Evolutionary conservation across 208 protist species (phyloP), one percentile per base, ranked within the genome.

Genomic region (Crithidia mellificae): DNA sequence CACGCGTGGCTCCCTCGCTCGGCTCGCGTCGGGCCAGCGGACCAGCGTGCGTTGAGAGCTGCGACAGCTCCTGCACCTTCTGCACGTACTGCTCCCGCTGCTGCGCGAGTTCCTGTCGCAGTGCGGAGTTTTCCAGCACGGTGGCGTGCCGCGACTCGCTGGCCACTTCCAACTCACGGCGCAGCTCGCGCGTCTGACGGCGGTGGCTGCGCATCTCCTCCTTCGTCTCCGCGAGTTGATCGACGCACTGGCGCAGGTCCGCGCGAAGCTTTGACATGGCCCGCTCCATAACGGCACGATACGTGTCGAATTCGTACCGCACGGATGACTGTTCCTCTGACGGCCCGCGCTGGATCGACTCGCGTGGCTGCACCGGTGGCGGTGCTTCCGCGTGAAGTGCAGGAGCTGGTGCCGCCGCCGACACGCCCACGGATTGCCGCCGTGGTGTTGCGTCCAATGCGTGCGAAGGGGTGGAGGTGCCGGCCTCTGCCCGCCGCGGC

Each of bases 221-320:
- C 54, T 70, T 59, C 9, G 83, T 44, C 15, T 76, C 52, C 25
- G 77, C 61, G 11, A 91, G 55, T 58, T 74, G 39, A 11, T 29
- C 56, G 17, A 68, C 43, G 38, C 71, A 83, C 38, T 58, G 41
- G 2, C 71, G 70, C 58, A 85, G 41, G 59, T 91, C 85, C 2
- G 47, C 36, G 0, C 85, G 77, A 20, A 91, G 56, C 43, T 74
- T 64, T 15, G 64, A 24, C 80, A 91, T 72, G 19, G 80, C 80
- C 8, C 68, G 64, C 39, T 91, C 77, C 77, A 91, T 88, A 44
- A 84, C 81, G 9, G 68, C 25, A 3, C 63, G 73, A 55, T 91
- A 91, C 3, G 80, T 81, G 55, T 81, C 75, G 32, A 85, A 77
- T 50, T 91, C 82, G 43, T 84, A 80, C 9, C 56, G 67, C 22